Conservation (phyloP, 495 filamentous ascomycete species). For the Annulohypoxylon nitens region DNA sequence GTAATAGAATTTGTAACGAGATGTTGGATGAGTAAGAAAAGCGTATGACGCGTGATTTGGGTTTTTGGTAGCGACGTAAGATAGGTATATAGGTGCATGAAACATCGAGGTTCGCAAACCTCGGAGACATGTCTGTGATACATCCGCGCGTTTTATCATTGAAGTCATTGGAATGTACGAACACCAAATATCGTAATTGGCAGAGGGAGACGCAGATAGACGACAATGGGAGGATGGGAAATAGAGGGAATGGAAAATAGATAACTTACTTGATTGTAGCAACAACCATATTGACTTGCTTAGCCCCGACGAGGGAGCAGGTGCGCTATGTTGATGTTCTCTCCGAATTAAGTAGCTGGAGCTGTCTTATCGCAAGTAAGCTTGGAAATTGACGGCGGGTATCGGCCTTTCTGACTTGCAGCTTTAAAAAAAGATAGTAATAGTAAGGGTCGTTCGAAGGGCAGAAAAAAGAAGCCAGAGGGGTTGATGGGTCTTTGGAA, state of each 20-base stretch:
- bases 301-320: conserved; percentile 48
- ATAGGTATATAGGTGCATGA: conserved; percentile 26
- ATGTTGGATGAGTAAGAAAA: conserved; percentile 6
- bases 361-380: conserved; percentile 49
- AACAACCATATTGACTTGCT: conserved; percentile 75
- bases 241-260: conserved; percentile 19
- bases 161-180: neutral
- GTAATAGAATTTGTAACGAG: conserved; percentile 1
- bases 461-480: conserved; percentile 38
- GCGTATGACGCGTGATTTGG: conserved; percentile 33
- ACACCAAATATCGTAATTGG: neutral
- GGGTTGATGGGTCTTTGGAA: conserved; percentile 29
- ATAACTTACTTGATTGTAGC: conserved; percentile 85
- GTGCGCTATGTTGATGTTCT: conserved; percentile 39
- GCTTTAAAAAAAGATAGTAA: conserved; percentile 20
- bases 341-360: conserved; percentile 17
- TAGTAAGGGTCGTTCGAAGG: conserved; percentile 1
- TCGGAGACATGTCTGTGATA: conserved; percentile 33
- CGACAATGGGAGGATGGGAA: conserved; percentile 10
- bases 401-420: conserved; percentile 46
- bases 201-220: conserved; percentile 3
- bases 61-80: conserved; percentile 5
- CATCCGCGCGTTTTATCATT: conserved; percentile 26
- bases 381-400: conserved; percentile 41
- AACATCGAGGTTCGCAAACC: conserved; percentile 35